These are phyloP conservation scores for Aspergillus puulaauensis DNA, from an alignment of 2,329 filamentous ascomycete species.

Conservation along the genomic window DNA sequence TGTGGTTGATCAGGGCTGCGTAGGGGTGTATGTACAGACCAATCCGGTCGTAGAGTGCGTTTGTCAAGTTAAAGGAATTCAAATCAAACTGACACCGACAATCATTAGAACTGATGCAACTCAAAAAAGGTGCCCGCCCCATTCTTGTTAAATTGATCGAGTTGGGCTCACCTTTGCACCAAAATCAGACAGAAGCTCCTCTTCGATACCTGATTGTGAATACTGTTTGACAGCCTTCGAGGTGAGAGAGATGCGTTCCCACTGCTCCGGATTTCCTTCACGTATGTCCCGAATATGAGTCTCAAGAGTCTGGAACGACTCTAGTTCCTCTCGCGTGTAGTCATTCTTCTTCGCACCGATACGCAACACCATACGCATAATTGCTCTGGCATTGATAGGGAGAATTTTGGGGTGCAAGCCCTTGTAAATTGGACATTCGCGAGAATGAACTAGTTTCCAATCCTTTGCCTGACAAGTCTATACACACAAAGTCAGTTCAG, in stretches of 20 bases:
- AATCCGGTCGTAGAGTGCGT: conserved; percentile 55
- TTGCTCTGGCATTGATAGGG: conserved; percentile 56
- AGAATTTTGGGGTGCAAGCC: conserved; percentile 47
- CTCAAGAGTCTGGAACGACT: conserved; percentile 45
- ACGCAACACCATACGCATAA: conserved; percentile 54
- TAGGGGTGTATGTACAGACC: conserved; percentile 60
- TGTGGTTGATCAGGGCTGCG: conserved; percentile 59
- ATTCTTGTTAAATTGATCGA: too few species aligned
- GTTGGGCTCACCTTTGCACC: conserved; percentile 44
- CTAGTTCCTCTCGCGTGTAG: conserved; percentile 38
- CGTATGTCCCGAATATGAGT: conserved; percentile 52
- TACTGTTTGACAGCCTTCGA: conserved; percentile 56
- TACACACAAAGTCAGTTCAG: not conserved
- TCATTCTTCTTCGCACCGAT: conserved; percentile 32
- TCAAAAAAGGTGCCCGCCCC: not conserved
- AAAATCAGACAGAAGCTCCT: conserved; percentile 44
- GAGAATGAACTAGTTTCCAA: conserved; percentile 60
- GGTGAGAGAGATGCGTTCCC: conserved; percentile 53
- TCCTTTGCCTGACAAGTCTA: conserved; percentile 59
- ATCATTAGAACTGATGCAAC: not conserved
- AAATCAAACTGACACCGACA: conserved; percentile 48
- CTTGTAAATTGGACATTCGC: conserved; percentile 57
- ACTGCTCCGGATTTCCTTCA: conserved; percentile 39
- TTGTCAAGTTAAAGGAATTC: conserved; percentile 60
- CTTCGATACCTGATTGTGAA: conserved; percentile 46